Evolutionary conservation across 2,329 filamentous ascomycete genomes (phyloP), one percentile per base, ranked within the genome.

Genomic region (Aspergillus sp.): DNA sequence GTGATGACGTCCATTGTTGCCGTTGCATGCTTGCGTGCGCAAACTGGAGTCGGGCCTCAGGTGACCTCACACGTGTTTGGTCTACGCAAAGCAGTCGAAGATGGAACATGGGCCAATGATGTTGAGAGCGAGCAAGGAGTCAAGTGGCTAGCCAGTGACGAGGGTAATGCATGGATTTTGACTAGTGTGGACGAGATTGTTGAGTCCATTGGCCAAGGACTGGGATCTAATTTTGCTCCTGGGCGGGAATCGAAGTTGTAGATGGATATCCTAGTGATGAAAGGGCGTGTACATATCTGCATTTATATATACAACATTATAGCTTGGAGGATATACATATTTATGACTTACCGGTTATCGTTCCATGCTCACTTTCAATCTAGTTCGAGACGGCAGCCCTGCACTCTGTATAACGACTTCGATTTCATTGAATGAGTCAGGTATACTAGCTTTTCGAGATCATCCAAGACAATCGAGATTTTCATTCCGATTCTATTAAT

Each of bases 51-150:
- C 0, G 88, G 82, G 0, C 88, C 88, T 1, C 88, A 93, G 72
- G 86, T 94, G 9, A 68, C 86, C 12, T 88, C 83, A 52, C 88
- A 94, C 66, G 75, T 93, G 0, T 91, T 90, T 68, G 88, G 88
- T 0, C 61, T 94, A 66, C 69, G 85, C 46, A 93, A 93, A 71
- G 86, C 81, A 1, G 74, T 85, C 40, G 81, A 86, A 50, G 83
- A 89, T 62, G 86, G 83, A 1, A 72, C 70, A 13, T 76, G 65
- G 64, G 75, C 67, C 32, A 62, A 67, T 40, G 75, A 76, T 43
- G 70, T 72, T 39, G 69, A 78, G 51, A 74, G 72, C 1, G 75
- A 75, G 7, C 67, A 77, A 45, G 78, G 73, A 1, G 76, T 73
- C 2, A 67, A 70, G 53, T 86, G 82, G 82, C 62, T 85, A 54